Evolutionary conservation across 345 rosid species (phyloP).

Genomic region (Anastatica hierochuntica): DNA sequence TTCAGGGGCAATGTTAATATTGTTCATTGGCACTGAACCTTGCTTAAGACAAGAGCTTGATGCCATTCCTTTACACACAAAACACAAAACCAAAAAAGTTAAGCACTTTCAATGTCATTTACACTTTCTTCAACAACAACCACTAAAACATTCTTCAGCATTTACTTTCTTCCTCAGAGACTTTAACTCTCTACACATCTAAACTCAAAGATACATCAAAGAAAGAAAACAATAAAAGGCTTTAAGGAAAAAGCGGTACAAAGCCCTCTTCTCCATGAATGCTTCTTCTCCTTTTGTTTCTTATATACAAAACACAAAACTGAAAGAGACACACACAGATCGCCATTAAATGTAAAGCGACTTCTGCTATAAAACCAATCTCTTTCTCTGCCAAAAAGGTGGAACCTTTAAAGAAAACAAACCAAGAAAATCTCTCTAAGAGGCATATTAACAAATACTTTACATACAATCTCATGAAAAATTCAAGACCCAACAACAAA

Average conservation of each 20-base stretch:
- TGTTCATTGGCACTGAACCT: conserved; percentile 41
- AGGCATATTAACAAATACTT: too few species aligned
- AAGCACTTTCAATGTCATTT: conserved; percentile 4
- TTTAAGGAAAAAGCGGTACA: conserved; percentile 36
- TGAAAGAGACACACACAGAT: too few species aligned
- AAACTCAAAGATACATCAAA: conserved; percentile 15
- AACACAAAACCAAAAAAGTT: conserved; percentile 1
- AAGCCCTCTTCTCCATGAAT: conserved; percentile 28
- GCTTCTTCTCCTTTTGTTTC: conserved; percentile 16
- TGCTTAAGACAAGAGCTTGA: conserved; percentile 73
- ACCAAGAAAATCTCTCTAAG: too few species aligned
- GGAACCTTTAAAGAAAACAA: too few species aligned
- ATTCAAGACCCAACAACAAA: conserved; percentile 12
- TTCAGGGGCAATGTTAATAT: conserved; percentile 47
- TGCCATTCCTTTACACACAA: conserved; percentile 51
- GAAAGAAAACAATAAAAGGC: conserved; percentile 16
- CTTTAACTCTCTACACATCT: conserved; percentile 12
- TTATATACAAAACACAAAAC: conserved; percentile 20
- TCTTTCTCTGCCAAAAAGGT: too few species aligned
- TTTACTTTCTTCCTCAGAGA: conserved; percentile 19
- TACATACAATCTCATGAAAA: conserved; percentile 14
- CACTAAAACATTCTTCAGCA: conserved; percentile 11
- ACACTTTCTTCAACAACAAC: conserved; percentile 10
- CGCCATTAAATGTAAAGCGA: conserved; percentile 31
- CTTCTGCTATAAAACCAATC: conserved; percentile 14